Percentiles rank a stretch among this genome's conserved stretches.
Evolutionary conservation across 371 early-diverging fungal species (phyloP).

Genomic region (Batkoa obscura): DNA sequence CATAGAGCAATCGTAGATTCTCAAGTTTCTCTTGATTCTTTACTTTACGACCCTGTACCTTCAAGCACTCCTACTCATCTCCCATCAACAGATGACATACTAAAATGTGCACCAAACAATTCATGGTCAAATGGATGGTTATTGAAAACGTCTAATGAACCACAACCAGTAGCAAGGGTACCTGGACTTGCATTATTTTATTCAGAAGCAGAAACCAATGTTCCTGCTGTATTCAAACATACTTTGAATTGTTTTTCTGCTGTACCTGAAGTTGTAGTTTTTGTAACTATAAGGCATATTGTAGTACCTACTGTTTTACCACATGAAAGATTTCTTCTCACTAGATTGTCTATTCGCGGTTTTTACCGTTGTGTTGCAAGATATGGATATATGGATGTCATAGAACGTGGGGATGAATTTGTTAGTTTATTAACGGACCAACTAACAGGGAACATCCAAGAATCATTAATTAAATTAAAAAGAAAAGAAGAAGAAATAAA

Average conservation of each 20-base stretch:
- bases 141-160: neutral
- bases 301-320: conserved; percentile 10
- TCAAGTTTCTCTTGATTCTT: neutral
- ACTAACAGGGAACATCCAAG: neutral
- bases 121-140: neutral
- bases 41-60: conserved; percentile 4
- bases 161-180: neutral
- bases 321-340: conserved; percentile 14
- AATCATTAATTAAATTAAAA: neutral
- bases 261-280: conserved; percentile 14
- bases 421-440: neutral
- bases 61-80: neutral
- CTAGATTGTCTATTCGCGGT: conserved; percentile 5
- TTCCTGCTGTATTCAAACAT: conserved; percentile 14
- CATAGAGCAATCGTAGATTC: neutral
- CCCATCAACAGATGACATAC: neutral
- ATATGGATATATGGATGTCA: conserved; percentile 15
- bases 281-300: conserved; percentile 14
- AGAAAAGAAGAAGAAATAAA: neutral
- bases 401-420: conserved; percentile 7
- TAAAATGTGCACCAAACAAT: neutral
- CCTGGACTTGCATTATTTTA: conserved; percentile 14
- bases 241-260: conserved; percentile 10
- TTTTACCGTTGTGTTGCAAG: conserved; percentile 13
- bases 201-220: conserved; percentile 11